These are phyloP conservation scores for Pilobolus umbonatus DNA, from an alignment of 192 early-diverging fungal genomes.

Conservation along the genomic window DNA sequence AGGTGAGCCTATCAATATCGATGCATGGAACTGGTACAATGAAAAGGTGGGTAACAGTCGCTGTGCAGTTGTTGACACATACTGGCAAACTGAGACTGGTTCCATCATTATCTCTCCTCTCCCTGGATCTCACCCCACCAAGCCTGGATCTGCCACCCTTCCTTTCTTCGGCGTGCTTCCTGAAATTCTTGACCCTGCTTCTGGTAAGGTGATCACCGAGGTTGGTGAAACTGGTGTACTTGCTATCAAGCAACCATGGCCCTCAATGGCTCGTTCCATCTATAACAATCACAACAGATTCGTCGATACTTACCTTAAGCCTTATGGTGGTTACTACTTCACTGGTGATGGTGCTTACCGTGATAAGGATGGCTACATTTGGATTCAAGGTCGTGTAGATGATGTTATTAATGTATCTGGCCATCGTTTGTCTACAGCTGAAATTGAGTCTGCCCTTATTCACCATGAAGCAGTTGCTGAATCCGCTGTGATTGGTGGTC, in stretches of 20 bases:
- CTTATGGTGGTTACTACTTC: slow-evolving; percentile 91
- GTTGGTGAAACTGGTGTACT: slow-evolving; percentile 91
- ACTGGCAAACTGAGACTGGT: slow-evolving; percentile 92
- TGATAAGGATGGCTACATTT: slow-evolving; percentile 92
- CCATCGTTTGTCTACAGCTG: slow-evolving; percentile 87
- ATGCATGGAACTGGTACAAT: slow-evolving; percentile 97
- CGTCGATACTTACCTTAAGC: slow-evolving; percentile 87
- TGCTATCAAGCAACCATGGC: slow-evolving; percentile 81
- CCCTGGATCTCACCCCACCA: slow-evolving; percentile 84
- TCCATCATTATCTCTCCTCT: slow-evolving; percentile 86
- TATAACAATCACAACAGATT: slow-evolving; percentile 87
- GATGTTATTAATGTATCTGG: slow-evolving; percentile 94
- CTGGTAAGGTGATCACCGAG: slow-evolving; percentile 79
- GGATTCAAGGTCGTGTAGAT: slow-evolving; percentile 86
- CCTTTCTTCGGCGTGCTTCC: slow-evolving; percentile 95
- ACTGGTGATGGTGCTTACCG: slow-evolving; percentile 89
- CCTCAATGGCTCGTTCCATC: slow-evolving; percentile 86
- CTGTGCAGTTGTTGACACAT: slow-evolving; percentile 93
- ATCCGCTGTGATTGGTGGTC: slow-evolving; percentile 83
- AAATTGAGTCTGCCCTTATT: slow-evolving; percentile 89
- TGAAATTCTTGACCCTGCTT: slow-evolving; percentile 76
- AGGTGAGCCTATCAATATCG: slow-evolving; percentile 95
- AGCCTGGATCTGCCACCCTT: slow-evolving; percentile 91
- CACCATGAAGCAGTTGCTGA: slow-evolving; percentile 78
- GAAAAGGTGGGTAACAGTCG: slow-evolving; percentile 78